Evolutionary conservation across 1,284 basidiomycete species (phyloP).

Genomic region (Tilletia walkeri): DNA sequence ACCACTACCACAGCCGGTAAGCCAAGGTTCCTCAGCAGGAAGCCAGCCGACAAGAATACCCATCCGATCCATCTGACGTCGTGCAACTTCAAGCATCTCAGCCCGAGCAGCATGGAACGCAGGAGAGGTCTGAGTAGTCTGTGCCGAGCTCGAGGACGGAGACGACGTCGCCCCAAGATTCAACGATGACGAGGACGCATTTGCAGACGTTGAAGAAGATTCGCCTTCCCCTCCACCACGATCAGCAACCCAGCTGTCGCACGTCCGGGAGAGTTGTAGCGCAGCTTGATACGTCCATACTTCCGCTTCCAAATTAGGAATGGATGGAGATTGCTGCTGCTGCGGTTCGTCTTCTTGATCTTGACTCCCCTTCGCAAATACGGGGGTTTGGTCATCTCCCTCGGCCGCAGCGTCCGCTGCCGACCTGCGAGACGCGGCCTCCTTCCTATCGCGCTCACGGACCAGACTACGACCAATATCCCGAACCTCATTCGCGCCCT

Average conservation of each 20-base stretch:
- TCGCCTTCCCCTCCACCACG: not conserved
- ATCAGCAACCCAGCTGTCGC: constrained; percentile 12
- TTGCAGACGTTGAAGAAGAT: not conserved
- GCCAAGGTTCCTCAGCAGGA: constrained; percentile 70
- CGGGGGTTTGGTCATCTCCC: too few relatives aligned
- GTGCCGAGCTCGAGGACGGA: not conserved
- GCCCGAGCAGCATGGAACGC: constrained; percentile 63
- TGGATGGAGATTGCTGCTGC: not conserved
- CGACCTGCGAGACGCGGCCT: too few relatives aligned
- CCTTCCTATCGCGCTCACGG: not conserved
- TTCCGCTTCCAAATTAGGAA: not conserved
- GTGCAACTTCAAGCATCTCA: constrained; percentile 76
- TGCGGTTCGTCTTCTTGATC: not conserved
- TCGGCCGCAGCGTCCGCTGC: not conserved
- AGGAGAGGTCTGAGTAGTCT: constrained; percentile 22
- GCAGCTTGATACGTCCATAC: constrained; percentile 15
- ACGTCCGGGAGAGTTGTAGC: constrained; percentile 1
- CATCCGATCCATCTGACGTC: constrained; percentile 73
- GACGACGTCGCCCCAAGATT: not conserved
- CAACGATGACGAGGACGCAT: not conserved
- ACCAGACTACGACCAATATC: constrained; percentile 11
- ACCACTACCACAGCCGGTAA: not conserved
- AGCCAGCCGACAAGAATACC: constrained; percentile 72
- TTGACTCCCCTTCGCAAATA: too few relatives aligned
- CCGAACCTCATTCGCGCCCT: constrained; percentile 3